A percentile compares a stretch with the other conserved stretches of the same genome.
phyloP scores from a whole-genome alignment of 2,329 filamentous ascomycete genomes.

The Cercospora sojina region DNA sequence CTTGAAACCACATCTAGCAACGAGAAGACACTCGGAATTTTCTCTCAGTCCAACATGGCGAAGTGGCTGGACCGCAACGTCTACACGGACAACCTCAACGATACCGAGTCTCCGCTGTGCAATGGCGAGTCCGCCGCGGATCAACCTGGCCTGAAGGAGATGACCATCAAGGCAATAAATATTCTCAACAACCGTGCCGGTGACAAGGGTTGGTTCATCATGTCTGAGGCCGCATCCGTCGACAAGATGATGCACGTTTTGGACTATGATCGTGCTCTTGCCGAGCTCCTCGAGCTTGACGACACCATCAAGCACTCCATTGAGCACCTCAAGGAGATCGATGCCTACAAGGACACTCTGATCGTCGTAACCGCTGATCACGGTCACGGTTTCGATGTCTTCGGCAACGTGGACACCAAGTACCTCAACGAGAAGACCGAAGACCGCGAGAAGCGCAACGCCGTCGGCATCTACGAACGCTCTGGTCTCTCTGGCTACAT shows the following conservation, averaged over 20 bases:
- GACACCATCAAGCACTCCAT: conserved; percentile 77
- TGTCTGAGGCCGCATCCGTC: conserved; percentile 81
- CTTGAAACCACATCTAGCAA: conserved; percentile 58
- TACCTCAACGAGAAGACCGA: conserved; percentile 66
- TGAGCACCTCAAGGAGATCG: conserved; percentile 64
- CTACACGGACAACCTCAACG: conserved; percentile 68
- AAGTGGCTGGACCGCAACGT: conserved; percentile 84
- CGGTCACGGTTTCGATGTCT: conserved; percentile 86
- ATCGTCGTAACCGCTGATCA: conserved; percentile 83
- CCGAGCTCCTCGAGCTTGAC: conserved; percentile 80
- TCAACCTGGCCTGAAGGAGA: conserved; percentile 80
- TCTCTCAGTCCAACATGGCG: conserved; percentile 70
- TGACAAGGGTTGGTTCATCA: conserved; percentile 75
- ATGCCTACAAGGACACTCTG: conserved; percentile 71
- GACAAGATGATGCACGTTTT: conserved; percentile 88
- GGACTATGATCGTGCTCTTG: conserved; percentile 82
- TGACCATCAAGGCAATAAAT: conserved; percentile 68
- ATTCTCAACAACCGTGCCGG: conserved; percentile 53
- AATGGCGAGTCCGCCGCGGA: conserved; percentile 64
- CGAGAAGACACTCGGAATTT: conserved; percentile 72
- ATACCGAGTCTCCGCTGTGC: conserved; percentile 67
- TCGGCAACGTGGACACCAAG: conserved; percentile 75
- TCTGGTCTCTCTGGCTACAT: conserved; percentile 76
- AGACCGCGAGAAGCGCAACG: conserved; percentile 71
- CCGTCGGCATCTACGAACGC: conserved; percentile 70